Percentiles rank a stretch among this genome's conserved stretches.
These are phyloP conservation scores for Gloeophyllum trabeum DNA, from an alignment of 768 basidiomycete species.

Conservation along the genomic window DNA sequence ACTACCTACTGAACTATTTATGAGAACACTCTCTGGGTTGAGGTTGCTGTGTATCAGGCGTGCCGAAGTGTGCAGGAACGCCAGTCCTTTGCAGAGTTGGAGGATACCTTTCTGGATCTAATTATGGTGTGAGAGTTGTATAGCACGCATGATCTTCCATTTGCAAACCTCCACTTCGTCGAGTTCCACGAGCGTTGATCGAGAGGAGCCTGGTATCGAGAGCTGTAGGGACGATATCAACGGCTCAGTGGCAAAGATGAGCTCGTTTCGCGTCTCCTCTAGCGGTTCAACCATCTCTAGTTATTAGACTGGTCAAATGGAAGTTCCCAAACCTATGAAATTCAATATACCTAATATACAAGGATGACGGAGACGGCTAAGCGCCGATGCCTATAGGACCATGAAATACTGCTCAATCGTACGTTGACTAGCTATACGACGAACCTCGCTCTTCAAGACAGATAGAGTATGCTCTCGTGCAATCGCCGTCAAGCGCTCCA, in stretches of 20 bases:
- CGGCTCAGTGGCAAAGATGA: constrained; percentile 91
- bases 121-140: constrained; percentile 4
- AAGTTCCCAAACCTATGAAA: too few species aligned
- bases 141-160: background rate
- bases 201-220: constrained; percentile 57
- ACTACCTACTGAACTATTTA: constrained; percentile 71
- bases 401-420: background rate
- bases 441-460: constrained; percentile 83
- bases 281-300: constrained; percentile 96
- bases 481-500: constrained; percentile 52
- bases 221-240: constrained; percentile 73
- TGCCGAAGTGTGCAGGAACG: constrained; percentile 87
- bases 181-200: constrained; percentile 58
- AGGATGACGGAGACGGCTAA: constrained; percentile 83
- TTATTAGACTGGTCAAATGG: too few species aligned
- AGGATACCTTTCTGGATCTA: constrained; percentile 95
- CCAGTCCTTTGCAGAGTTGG: constrained; percentile 82
- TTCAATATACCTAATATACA: constrained; percentile 65
- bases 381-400: constrained; percentile 56
- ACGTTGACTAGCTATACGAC: constrained; percentile 8
- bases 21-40: constrained; percentile 75
- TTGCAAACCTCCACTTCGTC: constrained; percentile 87
- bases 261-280: constrained; percentile 82
- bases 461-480: constrained; percentile 72
- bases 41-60: constrained; percentile 89